Base-by-base conservation (phyloP, 257 asterid species). In the Anisodus acutangulus region DNA sequence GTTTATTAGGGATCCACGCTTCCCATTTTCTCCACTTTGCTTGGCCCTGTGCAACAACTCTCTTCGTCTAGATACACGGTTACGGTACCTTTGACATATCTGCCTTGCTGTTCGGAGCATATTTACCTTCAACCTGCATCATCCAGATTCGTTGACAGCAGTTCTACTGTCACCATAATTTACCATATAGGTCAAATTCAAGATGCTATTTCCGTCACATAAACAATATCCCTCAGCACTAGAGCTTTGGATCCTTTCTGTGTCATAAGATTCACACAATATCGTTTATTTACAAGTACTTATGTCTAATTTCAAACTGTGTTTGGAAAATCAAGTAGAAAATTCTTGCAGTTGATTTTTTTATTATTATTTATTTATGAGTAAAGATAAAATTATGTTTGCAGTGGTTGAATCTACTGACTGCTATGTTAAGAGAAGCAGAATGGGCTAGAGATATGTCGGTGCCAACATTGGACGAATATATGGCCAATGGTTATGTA, bases 371-470 rank as follows among this genome's bases (percentile, higher is more conserved):
- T 80, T 41, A 31, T 81, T 80, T 60, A 12, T 81, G 78, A 81
- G 59, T 43, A 41, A 26, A 79, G 26, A 35, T 59, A 31, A 84
- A 81, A 31, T n/a, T 84, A 82, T 89, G 85, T 85, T 78, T 88
- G 85, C 93, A 94, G 98, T 95, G 99, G 99, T 88, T 90, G 68
- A 91, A 92, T 87, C 88, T 93, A 88, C 86, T 95, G 62, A 45
- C 89, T 19, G 86, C 97, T 45, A 93, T 95, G 97, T 89, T 91
- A 94, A 92, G 87, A 91, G 99, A 95, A 88, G 90, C 93, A 79
- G 92, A 92, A 91, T 94, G 97, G 98, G 83, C 84, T 39, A 82
- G 85, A 84, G 89, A 89, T 35, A 84, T 76, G 57, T 83, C 81
- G 12, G 83, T 85, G 71, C 95, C 95, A 37, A 86, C 97, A 51